Percentiles rank a stretch among this genome's conserved stretches.
Evolutionary conservation across 2,329 filamentous ascomycete species (phyloP).

Genomic region (Biscogniauxia mediterranea): DNA sequence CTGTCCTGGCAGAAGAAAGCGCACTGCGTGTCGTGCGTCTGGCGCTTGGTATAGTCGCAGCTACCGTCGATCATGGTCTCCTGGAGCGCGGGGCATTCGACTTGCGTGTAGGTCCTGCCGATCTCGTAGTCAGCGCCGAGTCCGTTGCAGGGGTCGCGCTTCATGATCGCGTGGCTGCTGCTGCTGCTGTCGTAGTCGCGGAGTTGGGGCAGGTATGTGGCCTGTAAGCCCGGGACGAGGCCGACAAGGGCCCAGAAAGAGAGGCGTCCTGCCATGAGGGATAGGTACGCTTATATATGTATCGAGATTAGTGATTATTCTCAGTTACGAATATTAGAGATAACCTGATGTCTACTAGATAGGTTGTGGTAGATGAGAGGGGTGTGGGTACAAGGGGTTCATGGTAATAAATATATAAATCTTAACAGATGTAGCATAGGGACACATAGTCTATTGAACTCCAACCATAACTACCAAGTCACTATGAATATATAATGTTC

Average conservation of each 20-base stretch:
- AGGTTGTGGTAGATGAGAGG: too few species aligned
- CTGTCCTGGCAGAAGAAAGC: conserved; percentile 10
- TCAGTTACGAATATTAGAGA: too few species aligned
- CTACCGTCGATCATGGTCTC: conserved; percentile 3
- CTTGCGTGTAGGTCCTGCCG: conserved; percentile 1
- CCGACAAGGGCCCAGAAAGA: neutral
- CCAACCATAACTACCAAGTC: too few species aligned
- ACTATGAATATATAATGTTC: too few species aligned
- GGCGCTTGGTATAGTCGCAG: conserved; percentile 9
- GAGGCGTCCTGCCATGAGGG: neutral
- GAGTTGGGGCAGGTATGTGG: neutral
- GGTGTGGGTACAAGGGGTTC: too few species aligned
- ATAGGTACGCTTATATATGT: neutral
- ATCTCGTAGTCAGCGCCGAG: neutral
- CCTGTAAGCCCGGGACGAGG: neutral
- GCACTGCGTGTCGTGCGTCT: conserved; percentile 3
- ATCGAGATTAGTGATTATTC: neutral
- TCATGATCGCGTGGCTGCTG: neutral
- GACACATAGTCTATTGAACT: too few species aligned
- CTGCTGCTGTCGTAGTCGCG: neutral
- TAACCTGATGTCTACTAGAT: too few species aligned
- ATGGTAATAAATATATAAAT: too few species aligned
- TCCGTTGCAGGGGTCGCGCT: conserved; percentile 5
- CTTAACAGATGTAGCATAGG: too few species aligned
- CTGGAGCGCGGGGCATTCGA: conserved; percentile 1